Evolutionary conservation across 192 early-diverging fungal genomes (phyloP).

Genomic region (Coemansia sp.): DNA sequence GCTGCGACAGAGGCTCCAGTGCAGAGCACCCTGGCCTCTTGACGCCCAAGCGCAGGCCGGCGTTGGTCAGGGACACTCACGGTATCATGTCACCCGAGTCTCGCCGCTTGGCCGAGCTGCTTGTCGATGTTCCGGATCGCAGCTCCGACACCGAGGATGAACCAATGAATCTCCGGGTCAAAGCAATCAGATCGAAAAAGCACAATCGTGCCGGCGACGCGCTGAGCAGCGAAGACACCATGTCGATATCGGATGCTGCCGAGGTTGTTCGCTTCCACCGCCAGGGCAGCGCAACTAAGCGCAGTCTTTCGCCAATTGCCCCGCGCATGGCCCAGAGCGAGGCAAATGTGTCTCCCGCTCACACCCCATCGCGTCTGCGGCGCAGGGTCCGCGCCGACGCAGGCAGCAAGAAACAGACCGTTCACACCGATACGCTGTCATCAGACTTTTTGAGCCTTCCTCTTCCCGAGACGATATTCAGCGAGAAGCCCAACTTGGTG

Average conservation of each 20-base stretch:
- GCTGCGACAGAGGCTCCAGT: conserved; percentile 21
- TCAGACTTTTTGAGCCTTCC: conserved; percentile 53
- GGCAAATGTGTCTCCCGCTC: conserved; percentile 27
- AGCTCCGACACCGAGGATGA: conserved; percentile 52
- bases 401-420: conserved; percentile 15
- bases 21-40: not conserved
- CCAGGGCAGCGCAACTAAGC: conserved; percentile 34
- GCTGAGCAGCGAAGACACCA: conserved; percentile 46
- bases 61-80: conserved; percentile 3
- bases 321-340: conserved; percentile 52
- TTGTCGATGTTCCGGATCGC: conserved; percentile 36
- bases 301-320: conserved; percentile 23
- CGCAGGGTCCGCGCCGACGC: conserved; percentile 30
- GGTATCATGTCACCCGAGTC: conserved; percentile 48
- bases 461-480: conserved; percentile 49
- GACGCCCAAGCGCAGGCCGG: conserved; percentile 27
- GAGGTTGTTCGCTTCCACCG: conserved; percentile 54
- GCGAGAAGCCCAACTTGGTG: conserved; percentile 26
- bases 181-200: conserved; percentile 1
- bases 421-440: conserved; percentile 48
- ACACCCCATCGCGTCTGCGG: conserved; percentile 17
- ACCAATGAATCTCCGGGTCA: conserved; percentile 29
- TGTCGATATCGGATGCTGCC: conserved; percentile 50
- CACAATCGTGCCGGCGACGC: not conserved
- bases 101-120: conserved; percentile 43